Conservation (phyloP, 257 asterid species). For the Nicotiana paniculata region DNA sequence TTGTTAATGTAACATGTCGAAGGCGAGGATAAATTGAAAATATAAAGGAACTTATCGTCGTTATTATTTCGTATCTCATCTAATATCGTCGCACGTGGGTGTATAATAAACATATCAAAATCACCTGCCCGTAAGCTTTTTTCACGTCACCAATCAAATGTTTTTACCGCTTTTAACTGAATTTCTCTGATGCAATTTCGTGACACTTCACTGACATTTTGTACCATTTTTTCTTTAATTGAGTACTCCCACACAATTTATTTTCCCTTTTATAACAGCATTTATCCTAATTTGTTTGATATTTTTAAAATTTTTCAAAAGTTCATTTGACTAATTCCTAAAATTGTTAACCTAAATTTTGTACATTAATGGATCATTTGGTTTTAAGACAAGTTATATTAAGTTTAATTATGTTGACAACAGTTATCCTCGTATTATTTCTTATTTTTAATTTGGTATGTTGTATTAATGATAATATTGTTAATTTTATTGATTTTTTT, state of each 20-base stretch:
- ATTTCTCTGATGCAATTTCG: neutral
- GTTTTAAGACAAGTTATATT: too few relatives aligned
- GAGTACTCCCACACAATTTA: neutral
- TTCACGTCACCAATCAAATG: neutral
- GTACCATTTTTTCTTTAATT: neutral
- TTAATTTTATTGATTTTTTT: too few relatives aligned
- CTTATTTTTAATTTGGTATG: too few relatives aligned
- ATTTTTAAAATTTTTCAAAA: neutral
- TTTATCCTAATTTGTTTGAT: neutral
- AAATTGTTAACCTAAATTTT: neutral
- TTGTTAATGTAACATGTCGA: neutral
- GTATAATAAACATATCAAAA: too few relatives aligned
- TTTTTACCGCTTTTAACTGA: neutral
- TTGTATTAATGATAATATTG: too few relatives aligned
- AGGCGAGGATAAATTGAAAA: neutral
- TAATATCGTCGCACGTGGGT: neutral
- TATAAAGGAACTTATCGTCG: neutral
- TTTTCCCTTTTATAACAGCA: neutral
- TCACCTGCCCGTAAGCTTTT: neutral
- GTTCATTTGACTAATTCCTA: neutral
- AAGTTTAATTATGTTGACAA: too few relatives aligned
- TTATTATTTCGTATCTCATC: neutral
- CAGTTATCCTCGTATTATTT: too few relatives aligned
- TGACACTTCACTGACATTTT: neutral
- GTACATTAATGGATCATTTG: too few relatives aligned